A percentile compares a stretch with the other conserved stretches of the same genome.
These are phyloP conservation scores for Nicotiana otophora DNA, from an alignment of 257 asterid species.

Conservation along the genomic window DNA sequence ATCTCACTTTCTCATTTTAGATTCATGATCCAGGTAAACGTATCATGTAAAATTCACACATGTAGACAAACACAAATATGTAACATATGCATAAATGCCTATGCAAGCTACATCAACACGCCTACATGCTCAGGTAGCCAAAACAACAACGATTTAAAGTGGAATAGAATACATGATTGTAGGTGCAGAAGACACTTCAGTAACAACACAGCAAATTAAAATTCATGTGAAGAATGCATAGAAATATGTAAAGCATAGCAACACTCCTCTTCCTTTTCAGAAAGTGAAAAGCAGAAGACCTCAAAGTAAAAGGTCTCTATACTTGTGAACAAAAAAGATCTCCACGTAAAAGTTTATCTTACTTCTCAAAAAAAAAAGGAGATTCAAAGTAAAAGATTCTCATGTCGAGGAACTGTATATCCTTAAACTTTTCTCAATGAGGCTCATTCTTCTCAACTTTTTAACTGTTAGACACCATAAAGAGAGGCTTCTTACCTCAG, in stretches of 20 bases:
- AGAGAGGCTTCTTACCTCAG: constrained; percentile 49
- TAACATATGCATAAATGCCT: background rate
- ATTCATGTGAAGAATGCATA: constrained; percentile 1
- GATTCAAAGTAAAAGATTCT: no score
- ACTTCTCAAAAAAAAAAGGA: no score
- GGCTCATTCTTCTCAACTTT: background rate
- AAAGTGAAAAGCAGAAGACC: no score
- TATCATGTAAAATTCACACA: background rate
- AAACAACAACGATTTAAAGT: background rate
- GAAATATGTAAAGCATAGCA: background rate
- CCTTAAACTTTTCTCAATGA: background rate
- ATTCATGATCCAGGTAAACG: background rate
- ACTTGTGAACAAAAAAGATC: no score
- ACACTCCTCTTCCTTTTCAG: background rate
- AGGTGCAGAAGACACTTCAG: background rate
- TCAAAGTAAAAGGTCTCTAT: background rate
- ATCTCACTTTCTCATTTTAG: background rate
- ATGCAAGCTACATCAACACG: background rate
- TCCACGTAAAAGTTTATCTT: no score
- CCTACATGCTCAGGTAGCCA: background rate
- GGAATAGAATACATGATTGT: background rate
- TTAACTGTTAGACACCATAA: background rate
- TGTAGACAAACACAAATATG: background rate
- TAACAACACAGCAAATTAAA: background rate
- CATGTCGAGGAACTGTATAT: background rate